Base-by-base conservation (phyloP, 2,329 filamentous ascomycete genomes). In the Rhexocercosporidium sp. region DNA sequence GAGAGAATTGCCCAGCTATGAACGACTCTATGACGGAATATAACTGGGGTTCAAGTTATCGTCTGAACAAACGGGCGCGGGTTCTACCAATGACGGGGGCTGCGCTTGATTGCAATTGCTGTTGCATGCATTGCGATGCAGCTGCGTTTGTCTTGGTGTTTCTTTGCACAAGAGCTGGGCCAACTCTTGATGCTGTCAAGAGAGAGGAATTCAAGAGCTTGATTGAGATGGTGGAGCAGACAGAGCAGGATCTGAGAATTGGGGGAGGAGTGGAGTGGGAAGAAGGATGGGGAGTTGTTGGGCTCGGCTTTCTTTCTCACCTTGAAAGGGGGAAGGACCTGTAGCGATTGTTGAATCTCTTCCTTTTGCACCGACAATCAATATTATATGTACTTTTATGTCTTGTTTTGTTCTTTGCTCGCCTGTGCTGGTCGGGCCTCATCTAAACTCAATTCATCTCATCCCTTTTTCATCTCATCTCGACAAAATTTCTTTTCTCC, bases 21-120 rank as follows among this genome's bases (percentile, higher is more conserved):
- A 37, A 16, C 34, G n/a, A 22, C 27, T 47, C 9, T 5, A 49
- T 61, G 59, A 61, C 41, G 44, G 44, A 47, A 61, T 49, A 61
- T 34, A 49, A 61, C 37, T 61, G 41, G 59, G 59, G 59, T 34
- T 14, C n/a, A 27, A 41, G 9, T 61, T 61, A 18, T 61, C 59
- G 22, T 34, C 59, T 5, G 27, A 12, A n/a, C 12, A 46, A 29
- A 34, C 59, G n/a, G 14, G 25, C 16, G 44, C 34, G 18, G 18
- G 41, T 9, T 49, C 56, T 46, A 44, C 56, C 34, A 56, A 56
- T 56, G 9, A 56, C 29, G 29, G n/a, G 27, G 25, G 16, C 3
- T 16, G 51, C 29, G 29, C n/a, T 22, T 31, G 51, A 37, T 56
- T 56, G 14, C 29, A 56, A 37, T 34, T 56, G 51, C 27, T 20